Base-by-base conservation (phyloP, 2,329 filamentous ascomycete species). In the Diplodia scrobiculata region DNA sequence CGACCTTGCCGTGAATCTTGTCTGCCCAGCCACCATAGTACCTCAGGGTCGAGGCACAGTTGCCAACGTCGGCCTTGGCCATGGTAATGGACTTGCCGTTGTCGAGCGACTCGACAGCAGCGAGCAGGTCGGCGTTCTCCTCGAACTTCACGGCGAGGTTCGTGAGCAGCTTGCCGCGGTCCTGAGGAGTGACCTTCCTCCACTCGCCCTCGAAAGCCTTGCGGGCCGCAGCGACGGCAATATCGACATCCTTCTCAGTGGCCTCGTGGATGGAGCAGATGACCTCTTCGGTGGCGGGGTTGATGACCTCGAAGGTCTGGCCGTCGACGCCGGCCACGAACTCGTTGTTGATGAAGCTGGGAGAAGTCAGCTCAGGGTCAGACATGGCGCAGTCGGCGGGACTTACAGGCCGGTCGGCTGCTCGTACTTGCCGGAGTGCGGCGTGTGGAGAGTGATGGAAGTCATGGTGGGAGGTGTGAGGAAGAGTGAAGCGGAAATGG, bases 11-110 rank as follows among this genome's bases (percentile, higher is more conserved):
- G 79, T 88, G 84, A 71, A 95, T 89, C 87, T 96, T 97, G 84
- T 97, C 92, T 73, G 92, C 91, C 88, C 90, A 96, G 68, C 92
- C 92, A 74, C 86, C 92, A 73, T 93, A 95, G 82, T 94, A 97
- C 79, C 92, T 87, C 74, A 97, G 79, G 80, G 86, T 89, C 74
- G 84, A 88, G 70, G 86, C 83, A 67, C 88, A 88, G 71, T 86
- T 84, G 65, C 78, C 81, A 50, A 96, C 84, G 75, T 97, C 92
- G 70, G 87, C 89, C 75, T 87, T 89, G 72, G 91, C 89, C 85
- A 91, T 87, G 74, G 75, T 83, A 77, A 92, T 86, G 69, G 90
- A 87, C 85, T 95, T 95, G 78, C 90, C 93, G 75, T 96, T 92
- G 83, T 96, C 92, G 66, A 96, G 84, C 48, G 91, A 88, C 84